Evolutionary conservation across 1,284 basidiomycete species (phyloP).

Genomic region (Salmacisia buchloeana): DNA sequence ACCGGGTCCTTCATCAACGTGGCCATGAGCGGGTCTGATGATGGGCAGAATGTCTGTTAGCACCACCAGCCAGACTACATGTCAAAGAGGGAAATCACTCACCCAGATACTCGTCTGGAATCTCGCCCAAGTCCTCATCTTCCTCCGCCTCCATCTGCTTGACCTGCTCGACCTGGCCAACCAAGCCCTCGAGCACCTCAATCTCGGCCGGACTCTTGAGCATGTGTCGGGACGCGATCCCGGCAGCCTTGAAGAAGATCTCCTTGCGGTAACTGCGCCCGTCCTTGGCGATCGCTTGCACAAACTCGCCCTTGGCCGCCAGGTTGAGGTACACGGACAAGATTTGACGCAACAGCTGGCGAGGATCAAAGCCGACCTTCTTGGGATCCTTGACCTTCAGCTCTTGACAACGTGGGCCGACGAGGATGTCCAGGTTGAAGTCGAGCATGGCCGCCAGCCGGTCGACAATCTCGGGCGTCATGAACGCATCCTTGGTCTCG

Average conservation of each 20-base stretch:
- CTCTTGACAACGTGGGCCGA: slow-evolving; percentile 73
- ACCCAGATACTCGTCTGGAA: slow-evolving; percentile 84
- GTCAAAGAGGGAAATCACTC: background rate
- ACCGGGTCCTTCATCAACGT: slow-evolving; percentile 96
- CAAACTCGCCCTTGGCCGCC: slow-evolving; percentile 65
- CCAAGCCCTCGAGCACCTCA: slow-evolving; percentile 66
- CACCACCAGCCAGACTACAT: slow-evolving; percentile 15
- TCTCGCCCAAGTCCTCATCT: slow-evolving; percentile 78
- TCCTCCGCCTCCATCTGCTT: slow-evolving; percentile 74
- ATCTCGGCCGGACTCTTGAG: slow-evolving; percentile 80
- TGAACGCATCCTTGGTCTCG: slow-evolving; percentile 84
- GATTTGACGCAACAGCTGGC: slow-evolving; percentile 74
- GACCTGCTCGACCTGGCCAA: slow-evolving; percentile 75
- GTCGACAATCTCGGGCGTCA: slow-evolving; percentile 93
- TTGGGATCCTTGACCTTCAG: slow-evolving; percentile 81
- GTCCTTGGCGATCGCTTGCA: slow-evolving; percentile 83
- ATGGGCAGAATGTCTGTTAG: background rate
- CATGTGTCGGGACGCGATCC: slow-evolving; percentile 62
- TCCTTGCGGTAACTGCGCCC: slow-evolving; percentile 83
- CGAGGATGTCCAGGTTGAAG: slow-evolving; percentile 84
- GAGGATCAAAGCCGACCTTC: slow-evolving; percentile 84
- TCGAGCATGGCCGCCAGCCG: slow-evolving; percentile 93
- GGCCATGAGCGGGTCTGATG: slow-evolving; percentile 79
- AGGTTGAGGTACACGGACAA: slow-evolving; percentile 88
- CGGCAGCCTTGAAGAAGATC: slow-evolving; percentile 74